These are phyloP conservation scores for Caryopteris hybrid DNA, from an alignment of 305 asterid species.

Conservation along the genomic window DNA sequence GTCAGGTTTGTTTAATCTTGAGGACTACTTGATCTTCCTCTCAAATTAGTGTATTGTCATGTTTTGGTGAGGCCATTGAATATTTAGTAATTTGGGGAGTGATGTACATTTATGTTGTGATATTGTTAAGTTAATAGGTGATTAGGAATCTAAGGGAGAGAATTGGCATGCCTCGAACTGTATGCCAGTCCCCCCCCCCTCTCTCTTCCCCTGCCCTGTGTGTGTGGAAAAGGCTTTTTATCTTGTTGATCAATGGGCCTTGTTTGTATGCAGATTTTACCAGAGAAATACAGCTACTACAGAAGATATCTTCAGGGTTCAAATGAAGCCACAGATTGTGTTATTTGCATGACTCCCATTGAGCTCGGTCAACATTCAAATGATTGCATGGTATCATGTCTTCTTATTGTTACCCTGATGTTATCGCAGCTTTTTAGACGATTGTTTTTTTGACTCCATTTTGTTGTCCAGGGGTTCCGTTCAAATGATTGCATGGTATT, in stretches of 20 bases:
- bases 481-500: constrained; percentile 34
- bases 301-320: constrained; percentile 67
- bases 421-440: not conserved
- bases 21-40: not conserved
- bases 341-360: constrained; percentile 91
- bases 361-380: constrained; percentile 62
- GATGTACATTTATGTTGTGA: not conserved
- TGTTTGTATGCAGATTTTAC: constrained; percentile 63
- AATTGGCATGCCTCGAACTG: too few relatives aligned
- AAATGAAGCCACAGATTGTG: constrained; percentile 68
- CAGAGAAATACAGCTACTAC: constrained; percentile 85
- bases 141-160: too few relatives aligned
- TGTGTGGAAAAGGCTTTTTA: too few relatives aligned
- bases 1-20: constrained; percentile 52
- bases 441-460: not conserved
- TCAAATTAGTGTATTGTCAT: too few relatives aligned
- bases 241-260: not conserved
- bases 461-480: constrained; percentile 43
- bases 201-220: too few relatives aligned
- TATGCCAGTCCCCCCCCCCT: too few relatives aligned
- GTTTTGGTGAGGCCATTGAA: too few relatives aligned
- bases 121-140: not conserved
- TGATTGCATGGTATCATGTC: constrained; percentile 72
- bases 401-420: not conserved
- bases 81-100: too few relatives aligned